These are phyloP conservation scores for Aegilops bicornis DNA, from an alignment of 176 grass and related monocot species.

Conservation along the genomic window DNA sequence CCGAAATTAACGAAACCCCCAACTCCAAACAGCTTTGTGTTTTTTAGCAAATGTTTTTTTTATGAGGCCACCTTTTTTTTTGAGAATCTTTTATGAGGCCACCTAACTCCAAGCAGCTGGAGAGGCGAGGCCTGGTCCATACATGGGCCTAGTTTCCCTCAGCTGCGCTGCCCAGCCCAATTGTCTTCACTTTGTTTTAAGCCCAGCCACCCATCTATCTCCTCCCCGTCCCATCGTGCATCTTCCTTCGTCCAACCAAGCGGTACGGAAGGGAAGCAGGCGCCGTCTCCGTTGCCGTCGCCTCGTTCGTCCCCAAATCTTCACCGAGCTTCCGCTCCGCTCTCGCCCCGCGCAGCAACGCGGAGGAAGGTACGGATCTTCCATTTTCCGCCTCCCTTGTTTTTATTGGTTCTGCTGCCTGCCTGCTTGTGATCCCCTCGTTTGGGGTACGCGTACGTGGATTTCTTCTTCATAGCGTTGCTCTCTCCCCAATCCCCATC, in stretches of 20 bases:
- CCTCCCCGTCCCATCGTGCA: background rate
- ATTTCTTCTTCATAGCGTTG: background rate
- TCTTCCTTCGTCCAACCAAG: background rate
- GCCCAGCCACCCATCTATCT: background rate
- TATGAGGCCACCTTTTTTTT: too few relatives aligned
- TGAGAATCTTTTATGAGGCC: too few relatives aligned
- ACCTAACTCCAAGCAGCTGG: too few relatives aligned
- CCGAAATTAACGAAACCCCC: constrained; percentile 18
- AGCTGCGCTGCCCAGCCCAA: background rate
- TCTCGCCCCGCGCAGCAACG: background rate
- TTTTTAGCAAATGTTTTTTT: too few relatives aligned
- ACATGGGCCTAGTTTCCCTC: too few relatives aligned
- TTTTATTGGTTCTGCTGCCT: background rate
- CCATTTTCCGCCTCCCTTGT: background rate
- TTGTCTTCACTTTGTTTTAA: background rate
- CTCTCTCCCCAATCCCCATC: too few relatives aligned
- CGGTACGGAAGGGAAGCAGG: background rate
- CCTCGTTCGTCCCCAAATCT: background rate
- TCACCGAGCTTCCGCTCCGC: background rate
- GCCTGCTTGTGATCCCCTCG: background rate
- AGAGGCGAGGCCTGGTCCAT: too few relatives aligned
- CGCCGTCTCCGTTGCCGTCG: background rate
- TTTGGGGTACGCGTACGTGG: background rate
- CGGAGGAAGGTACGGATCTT: background rate
- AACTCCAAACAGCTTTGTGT: background rate